phyloP scores from a whole-genome alignment of 257 asterid species.

The Eucommia ulmoides region DNA sequence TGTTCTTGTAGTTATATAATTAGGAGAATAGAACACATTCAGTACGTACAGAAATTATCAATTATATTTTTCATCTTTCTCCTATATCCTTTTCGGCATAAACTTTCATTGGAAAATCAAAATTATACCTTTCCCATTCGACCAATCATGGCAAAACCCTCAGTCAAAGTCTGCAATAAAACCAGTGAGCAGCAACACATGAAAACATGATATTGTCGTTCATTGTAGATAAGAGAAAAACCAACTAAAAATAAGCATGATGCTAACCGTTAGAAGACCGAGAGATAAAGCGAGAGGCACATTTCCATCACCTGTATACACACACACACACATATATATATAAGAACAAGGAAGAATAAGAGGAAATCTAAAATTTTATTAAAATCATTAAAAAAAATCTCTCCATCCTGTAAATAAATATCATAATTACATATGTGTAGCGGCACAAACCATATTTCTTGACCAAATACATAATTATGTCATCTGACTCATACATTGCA shows the following conservation, averaged over 20 bases:
- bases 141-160: slow-evolving; percentile 89
- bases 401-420: background rate
- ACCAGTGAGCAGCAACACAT: slow-evolving; percentile 9
- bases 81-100: no score
- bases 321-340: no score
- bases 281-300: slow-evolving; percentile 42
- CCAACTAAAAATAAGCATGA: background rate
- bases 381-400: background rate
- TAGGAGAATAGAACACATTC: no score
- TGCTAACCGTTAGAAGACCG: slow-evolving; percentile 68
- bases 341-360: no score
- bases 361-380: background rate
- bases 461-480: slow-evolving; percentile 72
- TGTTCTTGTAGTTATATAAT: no score
- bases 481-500: slow-evolving; percentile 92
- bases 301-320: slow-evolving; percentile 40
- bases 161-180: slow-evolving; percentile 52
- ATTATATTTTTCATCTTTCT: no score
- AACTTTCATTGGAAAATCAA: no score
- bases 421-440: no score
- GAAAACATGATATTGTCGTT: background rate
- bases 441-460: slow-evolving; percentile 58
- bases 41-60: no score
- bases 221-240: slow-evolving; percentile 2
- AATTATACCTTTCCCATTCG: slow-evolving; percentile 71